Percentiles rank a stretch among this genome's conserved stretches.
Conservation (phyloP, 1,284 basidiomycete genomes). For the Cutaneotrichosporon cutaneum region DNA sequence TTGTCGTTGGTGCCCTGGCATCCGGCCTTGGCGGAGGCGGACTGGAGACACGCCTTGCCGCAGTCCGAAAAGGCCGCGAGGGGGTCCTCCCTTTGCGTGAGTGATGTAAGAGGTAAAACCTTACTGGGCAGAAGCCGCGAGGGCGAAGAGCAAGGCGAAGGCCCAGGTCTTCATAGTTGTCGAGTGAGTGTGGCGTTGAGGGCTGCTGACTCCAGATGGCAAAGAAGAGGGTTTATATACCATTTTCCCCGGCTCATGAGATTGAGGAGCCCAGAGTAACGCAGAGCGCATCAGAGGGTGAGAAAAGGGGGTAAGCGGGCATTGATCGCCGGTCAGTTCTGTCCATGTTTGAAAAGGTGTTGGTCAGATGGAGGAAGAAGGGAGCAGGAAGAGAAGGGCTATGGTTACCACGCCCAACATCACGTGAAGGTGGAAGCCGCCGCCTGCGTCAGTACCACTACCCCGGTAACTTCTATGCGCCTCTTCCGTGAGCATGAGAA, state of each 20-base stretch:
- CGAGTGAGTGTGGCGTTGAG: neutral
- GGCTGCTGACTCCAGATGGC: neutral
- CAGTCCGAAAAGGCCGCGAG: neutral
- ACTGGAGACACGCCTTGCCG: neutral
- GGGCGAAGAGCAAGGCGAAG: neutral
- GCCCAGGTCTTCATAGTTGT: neutral
- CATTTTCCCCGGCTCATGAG: neutral
- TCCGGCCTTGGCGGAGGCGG: neutral
- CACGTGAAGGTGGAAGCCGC: neutral
- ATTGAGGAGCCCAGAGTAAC: neutral
- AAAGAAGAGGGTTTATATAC: neutral
- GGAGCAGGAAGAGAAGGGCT: neutral
- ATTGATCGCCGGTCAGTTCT: neutral
- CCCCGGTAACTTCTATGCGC: neutral
- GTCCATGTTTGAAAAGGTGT: neutral
- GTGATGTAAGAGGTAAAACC: neutral
- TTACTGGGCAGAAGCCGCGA: neutral
- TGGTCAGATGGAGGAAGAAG: neutral
- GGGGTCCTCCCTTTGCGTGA: neutral
- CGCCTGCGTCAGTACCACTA: neutral
- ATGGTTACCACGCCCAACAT: neutral
- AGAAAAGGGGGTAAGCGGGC: neutral
- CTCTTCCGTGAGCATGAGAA: neutral
- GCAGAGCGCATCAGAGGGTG: neutral
- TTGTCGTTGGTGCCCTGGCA: conserved; percentile 10